Conservation (phyloP, 2,329 filamentous ascomycete genomes). For the Neophaeococcomyces mojaviensis region DNA sequence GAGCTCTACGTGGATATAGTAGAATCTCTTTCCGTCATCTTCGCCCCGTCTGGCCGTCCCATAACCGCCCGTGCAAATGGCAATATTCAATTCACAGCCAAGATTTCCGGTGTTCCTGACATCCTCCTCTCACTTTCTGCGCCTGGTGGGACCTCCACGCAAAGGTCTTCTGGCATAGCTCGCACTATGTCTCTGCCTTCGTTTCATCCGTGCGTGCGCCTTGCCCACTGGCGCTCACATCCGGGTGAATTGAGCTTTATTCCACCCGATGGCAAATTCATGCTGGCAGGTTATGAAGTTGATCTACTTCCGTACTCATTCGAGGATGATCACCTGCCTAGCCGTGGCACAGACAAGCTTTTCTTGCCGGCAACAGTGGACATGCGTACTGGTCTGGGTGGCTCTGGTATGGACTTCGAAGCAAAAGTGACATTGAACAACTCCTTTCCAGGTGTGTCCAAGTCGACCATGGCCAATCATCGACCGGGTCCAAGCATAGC, state of each 20-base stretch:
- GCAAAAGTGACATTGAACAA: conserved; percentile 67
- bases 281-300: conserved; percentile 88
- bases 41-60: conserved; percentile 82
- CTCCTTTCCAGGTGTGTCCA: conserved; percentile 48
- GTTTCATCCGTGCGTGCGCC: conserved; percentile 89
- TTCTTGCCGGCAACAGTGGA: conserved; percentile 77
- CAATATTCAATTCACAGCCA: conserved; percentile 88
- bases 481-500: conserved; percentile 11
- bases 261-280: conserved; percentile 88
- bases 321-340: conserved; percentile 47
- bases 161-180: conserved; percentile 39
- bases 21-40: conserved; percentile 77
- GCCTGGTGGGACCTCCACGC: conserved; percentile 68
- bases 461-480: conserved; percentile 33
- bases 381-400: conserved; percentile 71
- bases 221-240: conserved; percentile 81
- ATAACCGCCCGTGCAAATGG: conserved; percentile 82
- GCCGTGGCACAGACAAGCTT: conserved; percentile 40
- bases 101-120: conserved; percentile 90
- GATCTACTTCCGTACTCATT: conserved; percentile 70
- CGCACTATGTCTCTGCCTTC: conserved; percentile 78
- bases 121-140: conserved; percentile 73
- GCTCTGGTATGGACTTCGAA: conserved; percentile 76
- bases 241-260: conserved; percentile 93
- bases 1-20: conserved; percentile 95